Conservation (phyloP, 257 asterid genomes). For the Prunella vulgaris region DNA sequence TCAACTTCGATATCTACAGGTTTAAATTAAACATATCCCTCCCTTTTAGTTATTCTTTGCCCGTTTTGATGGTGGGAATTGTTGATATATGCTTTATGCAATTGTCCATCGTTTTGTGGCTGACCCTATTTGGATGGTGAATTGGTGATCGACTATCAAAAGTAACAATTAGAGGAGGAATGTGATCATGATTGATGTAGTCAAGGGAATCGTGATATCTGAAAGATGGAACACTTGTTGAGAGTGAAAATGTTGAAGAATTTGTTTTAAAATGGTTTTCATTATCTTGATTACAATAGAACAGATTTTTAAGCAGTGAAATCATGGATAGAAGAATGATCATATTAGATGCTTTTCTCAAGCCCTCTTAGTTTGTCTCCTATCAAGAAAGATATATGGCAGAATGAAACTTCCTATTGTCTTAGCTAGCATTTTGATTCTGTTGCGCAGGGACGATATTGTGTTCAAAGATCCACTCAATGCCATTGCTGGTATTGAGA, state of each 20-base stretch:
- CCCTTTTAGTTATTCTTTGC: neutral
- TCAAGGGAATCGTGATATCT: no score
- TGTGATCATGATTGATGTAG: neutral
- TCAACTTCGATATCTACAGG: conserved; percentile 70
- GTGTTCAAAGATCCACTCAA: conserved; percentile 81
- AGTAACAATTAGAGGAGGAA: neutral
- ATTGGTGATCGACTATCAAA: neutral
- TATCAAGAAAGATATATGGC: neutral
- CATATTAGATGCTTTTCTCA: neutral
- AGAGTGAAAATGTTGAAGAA: neutral
- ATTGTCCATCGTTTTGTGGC: neutral
- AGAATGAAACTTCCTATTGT: conserved; percentile 2
- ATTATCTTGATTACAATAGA: neutral
- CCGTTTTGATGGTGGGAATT: conserved; percentile 20
- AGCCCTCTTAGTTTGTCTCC: neutral
- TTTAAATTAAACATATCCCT: neutral
- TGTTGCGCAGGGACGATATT: conserved; percentile 56
- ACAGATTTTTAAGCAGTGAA: neutral
- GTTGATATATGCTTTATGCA: conserved; percentile 41
- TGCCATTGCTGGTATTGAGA: conserved; percentile 67
- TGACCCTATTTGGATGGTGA: no score
- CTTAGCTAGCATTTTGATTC: neutral
- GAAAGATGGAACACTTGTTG: neutral
- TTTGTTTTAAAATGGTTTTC: neutral
- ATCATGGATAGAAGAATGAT: neutral